Conservation (phyloP, 179 eudicot species). For the Silene coronaria region DNA sequence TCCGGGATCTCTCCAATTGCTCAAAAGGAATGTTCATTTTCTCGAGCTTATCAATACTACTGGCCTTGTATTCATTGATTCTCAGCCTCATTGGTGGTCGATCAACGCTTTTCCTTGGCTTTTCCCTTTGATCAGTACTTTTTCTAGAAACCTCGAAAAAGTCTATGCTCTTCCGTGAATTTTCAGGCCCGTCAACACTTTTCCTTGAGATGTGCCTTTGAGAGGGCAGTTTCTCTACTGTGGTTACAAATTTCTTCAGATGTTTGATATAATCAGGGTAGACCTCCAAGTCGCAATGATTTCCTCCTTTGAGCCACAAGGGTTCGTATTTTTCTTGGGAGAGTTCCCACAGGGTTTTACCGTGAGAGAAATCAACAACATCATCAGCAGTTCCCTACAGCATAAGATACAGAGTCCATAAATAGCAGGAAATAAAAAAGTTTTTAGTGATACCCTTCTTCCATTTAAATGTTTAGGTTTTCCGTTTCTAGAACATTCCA, state of each 20-base stretch:
- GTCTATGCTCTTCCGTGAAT: slow-evolving; percentile 60
- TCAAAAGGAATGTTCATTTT: slow-evolving; percentile 59
- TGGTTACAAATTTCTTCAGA: slow-evolving; percentile 64
- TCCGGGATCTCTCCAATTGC: slow-evolving; percentile 68
- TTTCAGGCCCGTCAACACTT: slow-evolving; percentile 56
- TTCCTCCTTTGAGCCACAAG: slow-evolving; percentile 90
- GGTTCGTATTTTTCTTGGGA: slow-evolving; percentile 81
- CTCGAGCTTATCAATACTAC: slow-evolving; percentile 46
- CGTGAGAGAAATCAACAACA: slow-evolving; percentile 87
- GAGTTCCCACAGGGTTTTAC: slow-evolving; percentile 76
- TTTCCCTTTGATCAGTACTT: slow-evolving; percentile 30
- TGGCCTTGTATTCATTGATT: slow-evolving; percentile 41
- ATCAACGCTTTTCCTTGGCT: slow-evolving; percentile 38
- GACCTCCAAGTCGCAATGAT: slow-evolving; percentile 81
- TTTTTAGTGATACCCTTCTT: too few relatives aligned
- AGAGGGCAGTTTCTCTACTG: slow-evolving; percentile 70
- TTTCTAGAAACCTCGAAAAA: slow-evolving; percentile 50
- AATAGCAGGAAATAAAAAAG: background rate
- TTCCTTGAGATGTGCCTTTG: slow-evolving; percentile 55
- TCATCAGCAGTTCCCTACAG: slow-evolving; percentile 82
- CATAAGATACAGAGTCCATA: slow-evolving; percentile 9
- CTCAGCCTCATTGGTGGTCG: slow-evolving; percentile 38
- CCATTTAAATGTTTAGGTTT: too few relatives aligned
- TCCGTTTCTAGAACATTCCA: too few relatives aligned
- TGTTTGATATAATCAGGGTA: slow-evolving; percentile 78